phyloP scores from a whole-genome alignment of 1,284 basidiomycete species.

The Kwoniella shivajii region DNA sequence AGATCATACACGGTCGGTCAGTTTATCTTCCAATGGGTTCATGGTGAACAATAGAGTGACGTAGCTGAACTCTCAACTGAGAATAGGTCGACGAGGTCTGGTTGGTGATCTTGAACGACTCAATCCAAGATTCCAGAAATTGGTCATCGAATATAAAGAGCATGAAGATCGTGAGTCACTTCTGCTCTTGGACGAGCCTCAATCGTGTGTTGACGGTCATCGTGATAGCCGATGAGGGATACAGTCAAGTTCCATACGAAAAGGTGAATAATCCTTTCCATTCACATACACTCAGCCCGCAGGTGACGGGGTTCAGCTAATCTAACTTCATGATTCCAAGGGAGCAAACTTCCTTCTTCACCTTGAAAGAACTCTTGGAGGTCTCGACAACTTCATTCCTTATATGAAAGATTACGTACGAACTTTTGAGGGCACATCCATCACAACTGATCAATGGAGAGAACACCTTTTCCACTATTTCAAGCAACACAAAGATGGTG shows the following conservation, averaged over 20 bases:
- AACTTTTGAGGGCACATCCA: constrained; percentile 66
- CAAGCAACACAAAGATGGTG: constrained; percentile 58
- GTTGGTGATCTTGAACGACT: constrained; percentile 68
- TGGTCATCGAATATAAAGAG: constrained; percentile 79
- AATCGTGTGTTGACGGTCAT: not conserved
- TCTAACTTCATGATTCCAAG: too few species aligned
- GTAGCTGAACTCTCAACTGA: too few species aligned
- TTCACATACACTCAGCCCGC: too few species aligned
- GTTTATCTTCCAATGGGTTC: constrained; percentile 6
- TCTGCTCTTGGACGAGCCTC: not conserved
- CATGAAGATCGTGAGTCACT: constrained; percentile 34
- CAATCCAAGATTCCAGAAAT: constrained; percentile 68
- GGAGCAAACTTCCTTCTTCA: constrained; percentile 70
- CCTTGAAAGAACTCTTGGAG: constrained; percentile 78
- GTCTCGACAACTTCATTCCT: constrained; percentile 79
- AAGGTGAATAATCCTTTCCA: constrained; percentile 55
- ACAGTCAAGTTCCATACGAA: constrained; percentile 68
- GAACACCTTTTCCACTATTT: constrained; percentile 81
- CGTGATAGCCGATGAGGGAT: constrained; percentile 73
- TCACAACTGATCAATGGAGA: constrained; percentile 87
- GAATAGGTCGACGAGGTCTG: constrained; percentile 68
- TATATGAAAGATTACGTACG: constrained; percentile 66
- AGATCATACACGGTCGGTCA: constrained; percentile 49
- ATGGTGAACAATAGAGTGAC: not conserved
- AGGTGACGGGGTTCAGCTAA: too few species aligned